A percentile compares a stretch with the other conserved stretches of the same genome.
These are phyloP conservation scores for Crucibulum laeve DNA, from an alignment of 768 basidiomycete genomes.

Conservation along the genomic window DNA sequence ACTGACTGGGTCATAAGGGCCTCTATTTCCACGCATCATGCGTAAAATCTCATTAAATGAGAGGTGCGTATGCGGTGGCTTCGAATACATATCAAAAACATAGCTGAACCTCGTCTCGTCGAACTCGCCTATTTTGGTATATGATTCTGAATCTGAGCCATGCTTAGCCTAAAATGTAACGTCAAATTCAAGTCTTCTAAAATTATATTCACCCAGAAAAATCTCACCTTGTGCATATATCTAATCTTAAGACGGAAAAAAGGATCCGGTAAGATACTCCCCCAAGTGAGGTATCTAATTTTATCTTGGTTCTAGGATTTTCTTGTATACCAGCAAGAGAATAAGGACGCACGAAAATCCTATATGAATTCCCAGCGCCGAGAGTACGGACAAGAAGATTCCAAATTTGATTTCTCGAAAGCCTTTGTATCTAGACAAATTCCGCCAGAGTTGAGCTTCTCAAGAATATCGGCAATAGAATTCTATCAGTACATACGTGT, in stretches of 20 bases:
- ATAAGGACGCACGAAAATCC: slow-evolving; percentile 34
- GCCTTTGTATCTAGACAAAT: slow-evolving; percentile 25
- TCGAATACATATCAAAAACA: slow-evolving; percentile 36
- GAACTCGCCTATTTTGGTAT: slow-evolving; percentile 33
- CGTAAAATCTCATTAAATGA: slow-evolving; percentile 30
- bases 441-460: background rate
- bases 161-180: slow-evolving; percentile 29
- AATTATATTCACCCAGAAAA: background rate
- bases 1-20: slow-evolving; percentile 32
- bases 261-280: slow-evolving; percentile 34
- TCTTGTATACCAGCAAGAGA: background rate
- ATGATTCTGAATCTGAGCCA: slow-evolving; percentile 35
- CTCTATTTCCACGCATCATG: slow-evolving; percentile 37
- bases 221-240: slow-evolving; percentile 31
- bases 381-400: slow-evolving; percentile 27
- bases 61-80: slow-evolving; percentile 33
- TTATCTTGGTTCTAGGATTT: background rate
- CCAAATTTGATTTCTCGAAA: slow-evolving; percentile 34
- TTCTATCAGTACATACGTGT: slow-evolving; percentile 29
- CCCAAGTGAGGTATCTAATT: slow-evolving; percentile 29
- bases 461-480: background rate
- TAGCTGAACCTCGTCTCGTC: slow-evolving; percentile 33
- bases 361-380: slow-evolving; percentile 32
- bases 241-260: slow-evolving; percentile 37
- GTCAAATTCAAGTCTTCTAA: background rate